These are phyloP conservation scores for Salvia miltiorrhiza DNA, from an alignment of 257 asterid species.

Conservation along the genomic window DNA sequence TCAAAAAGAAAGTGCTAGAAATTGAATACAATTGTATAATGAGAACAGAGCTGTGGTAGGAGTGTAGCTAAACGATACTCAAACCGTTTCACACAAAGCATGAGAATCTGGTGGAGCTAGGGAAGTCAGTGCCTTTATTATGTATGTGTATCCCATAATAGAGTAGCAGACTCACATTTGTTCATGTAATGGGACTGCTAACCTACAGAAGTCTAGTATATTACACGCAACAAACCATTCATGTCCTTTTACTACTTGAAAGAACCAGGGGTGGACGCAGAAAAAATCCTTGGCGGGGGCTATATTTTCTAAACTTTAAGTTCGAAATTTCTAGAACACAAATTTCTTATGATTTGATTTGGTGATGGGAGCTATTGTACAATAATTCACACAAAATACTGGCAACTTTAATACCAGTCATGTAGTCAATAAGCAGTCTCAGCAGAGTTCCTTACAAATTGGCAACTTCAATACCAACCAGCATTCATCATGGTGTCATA, in stretches of 20 bases:
- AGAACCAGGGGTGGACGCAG: too few species aligned
- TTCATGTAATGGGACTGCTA: neutral
- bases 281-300: too few species aligned
- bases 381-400: too few species aligned
- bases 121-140: neutral
- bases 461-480: constrained; percentile 2
- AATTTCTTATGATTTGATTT: too few species aligned
- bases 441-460: neutral
- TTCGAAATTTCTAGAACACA: too few species aligned
- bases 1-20: neutral
- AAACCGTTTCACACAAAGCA: constrained; percentile 3
- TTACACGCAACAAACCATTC: neutral
- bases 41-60: neutral
- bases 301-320: too few species aligned
- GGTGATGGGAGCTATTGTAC: too few species aligned
- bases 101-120: constrained; percentile 14
- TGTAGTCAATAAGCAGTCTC: constrained; percentile 7
- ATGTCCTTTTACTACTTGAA: constrained; percentile 8
- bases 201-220: neutral
- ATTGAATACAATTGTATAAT: constrained; percentile 1
- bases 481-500: neutral
- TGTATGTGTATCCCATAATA: neutral
- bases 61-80: constrained; percentile 8
- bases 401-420: too few species aligned
- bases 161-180: constrained; percentile 2